Conservation (phyloP, 148 eudicot species). For the Oxyria digyna region DNA sequence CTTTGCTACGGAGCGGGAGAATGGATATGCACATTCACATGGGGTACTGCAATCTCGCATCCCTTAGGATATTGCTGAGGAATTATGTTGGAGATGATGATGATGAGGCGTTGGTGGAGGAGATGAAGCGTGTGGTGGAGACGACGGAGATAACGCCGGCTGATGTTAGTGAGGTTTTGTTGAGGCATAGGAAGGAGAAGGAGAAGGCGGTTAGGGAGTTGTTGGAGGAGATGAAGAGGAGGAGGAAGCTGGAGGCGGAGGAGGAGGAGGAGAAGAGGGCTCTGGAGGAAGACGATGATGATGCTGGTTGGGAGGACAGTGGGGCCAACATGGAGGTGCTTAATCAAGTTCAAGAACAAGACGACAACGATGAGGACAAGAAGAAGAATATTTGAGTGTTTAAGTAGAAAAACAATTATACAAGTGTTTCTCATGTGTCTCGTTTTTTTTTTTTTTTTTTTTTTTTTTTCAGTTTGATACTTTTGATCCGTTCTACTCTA, state of each 20-base stretch:
- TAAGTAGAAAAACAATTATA: not conserved
- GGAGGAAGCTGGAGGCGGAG: conserved; percentile 21
- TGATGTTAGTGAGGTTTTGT: conserved; percentile 76
- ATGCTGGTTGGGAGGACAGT: conserved; percentile 2
- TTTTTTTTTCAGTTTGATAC: not conserved
- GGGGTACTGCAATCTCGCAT: conserved; percentile 48
- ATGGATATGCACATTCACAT: conserved; percentile 92
- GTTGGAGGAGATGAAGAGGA: conserved; percentile 38
- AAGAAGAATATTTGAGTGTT: conserved; percentile 5
- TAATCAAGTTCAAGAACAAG: conserved; percentile 1
- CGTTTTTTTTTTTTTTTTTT: not conserved
- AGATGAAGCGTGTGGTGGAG: conserved; percentile 32
- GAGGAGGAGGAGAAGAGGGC: conserved; percentile 63
- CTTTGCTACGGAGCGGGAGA: conserved; percentile 74
- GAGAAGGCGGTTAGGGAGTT: conserved; percentile 40
- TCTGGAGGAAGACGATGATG: conserved; percentile 17
- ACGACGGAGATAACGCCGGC: conserved; percentile 81
- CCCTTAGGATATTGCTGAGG: conserved; percentile 52
- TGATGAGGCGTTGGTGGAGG: conserved; percentile 24
- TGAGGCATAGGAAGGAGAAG: conserved; percentile 50
- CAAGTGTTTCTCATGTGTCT: not conserved
- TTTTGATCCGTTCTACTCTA: not conserved
- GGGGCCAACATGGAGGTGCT: not conserved
- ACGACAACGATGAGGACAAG: not conserved
- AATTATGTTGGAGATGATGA: conserved; percentile 41